Conservation (phyloP, 1,139 yeast genomes). For the Hansenula anomala region DNA sequence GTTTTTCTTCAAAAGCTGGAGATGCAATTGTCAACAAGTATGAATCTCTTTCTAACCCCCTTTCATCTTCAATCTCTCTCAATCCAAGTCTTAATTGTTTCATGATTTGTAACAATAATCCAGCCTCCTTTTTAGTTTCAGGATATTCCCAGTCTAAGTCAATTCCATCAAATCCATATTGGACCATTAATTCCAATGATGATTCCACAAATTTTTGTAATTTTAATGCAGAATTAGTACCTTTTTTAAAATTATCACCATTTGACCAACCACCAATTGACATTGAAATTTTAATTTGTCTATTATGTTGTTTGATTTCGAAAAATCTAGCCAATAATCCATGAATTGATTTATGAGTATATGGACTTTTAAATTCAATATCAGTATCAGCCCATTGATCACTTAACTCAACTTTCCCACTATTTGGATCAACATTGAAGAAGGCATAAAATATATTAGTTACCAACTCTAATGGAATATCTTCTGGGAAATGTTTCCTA, state of each 20-base stretch:
- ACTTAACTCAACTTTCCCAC: constrained; percentile 50
- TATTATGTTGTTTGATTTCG: constrained; percentile 27
- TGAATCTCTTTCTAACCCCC: constrained; percentile 24
- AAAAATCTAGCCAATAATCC: constrained; percentile 18
- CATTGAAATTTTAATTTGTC: constrained; percentile 55
- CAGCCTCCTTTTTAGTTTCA: constrained; percentile 38
- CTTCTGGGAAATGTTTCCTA: constrained; percentile 54
- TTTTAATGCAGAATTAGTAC: constrained; percentile 34
- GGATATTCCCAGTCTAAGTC: constrained; percentile 98
- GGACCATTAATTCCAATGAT: constrained; percentile 40
- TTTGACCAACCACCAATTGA: constrained; percentile 92
- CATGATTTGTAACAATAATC: constrained; percentile 41
- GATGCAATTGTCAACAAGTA: constrained; percentile 67
- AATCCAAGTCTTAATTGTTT: constrained; percentile 37
- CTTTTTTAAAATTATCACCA: constrained; percentile 42
- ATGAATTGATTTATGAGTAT: constrained; percentile 4
- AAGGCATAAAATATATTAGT: constrained; percentile 81
- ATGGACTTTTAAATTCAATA: constrained; percentile 29
- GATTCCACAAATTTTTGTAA: constrained; percentile 46
- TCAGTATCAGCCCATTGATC: constrained; percentile 71
- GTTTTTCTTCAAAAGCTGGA: constrained; percentile 56
- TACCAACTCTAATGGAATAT: constrained; percentile 51
- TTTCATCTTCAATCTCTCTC: constrained; percentile 29
- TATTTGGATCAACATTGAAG: constrained; percentile 46
- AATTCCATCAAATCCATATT: constrained; percentile 78